These are phyloP conservation scores for Pharnaceum exiguum DNA, from an alignment of 148 eudicot species.

Conservation along the genomic window DNA sequence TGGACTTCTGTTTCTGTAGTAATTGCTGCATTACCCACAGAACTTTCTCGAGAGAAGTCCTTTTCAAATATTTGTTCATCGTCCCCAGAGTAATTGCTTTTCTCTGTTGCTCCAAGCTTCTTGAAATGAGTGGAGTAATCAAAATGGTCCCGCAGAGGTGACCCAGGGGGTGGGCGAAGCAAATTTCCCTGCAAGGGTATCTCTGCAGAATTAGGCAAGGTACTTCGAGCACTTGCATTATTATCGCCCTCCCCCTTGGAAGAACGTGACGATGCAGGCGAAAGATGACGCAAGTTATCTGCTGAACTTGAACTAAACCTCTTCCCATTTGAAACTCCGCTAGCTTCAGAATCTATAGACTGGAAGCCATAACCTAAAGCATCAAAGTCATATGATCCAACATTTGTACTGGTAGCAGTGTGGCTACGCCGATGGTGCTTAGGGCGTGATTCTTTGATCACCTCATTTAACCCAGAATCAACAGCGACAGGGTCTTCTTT, in stretches of 20 bases:
- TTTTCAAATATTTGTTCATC: slow-evolving; percentile 28
- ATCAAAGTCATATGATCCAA: slow-evolving; percentile 46
- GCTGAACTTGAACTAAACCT: slow-evolving; percentile 26
- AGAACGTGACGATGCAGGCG: slow-evolving; percentile 38
- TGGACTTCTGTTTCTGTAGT: slow-evolving; percentile 47
- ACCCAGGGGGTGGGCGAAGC: slow-evolving; percentile 31
- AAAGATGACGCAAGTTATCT: slow-evolving; percentile 24
- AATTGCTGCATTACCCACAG: slow-evolving; percentile 25
- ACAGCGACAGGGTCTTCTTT: slow-evolving; percentile 15
- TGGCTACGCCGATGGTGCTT: slow-evolving; percentile 10
- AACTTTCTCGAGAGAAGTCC: slow-evolving; percentile 24
- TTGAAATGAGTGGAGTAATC: slow-evolving; percentile 25
- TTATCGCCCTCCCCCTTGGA: slow-evolving; percentile 39
- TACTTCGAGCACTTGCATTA: slow-evolving; percentile 18
- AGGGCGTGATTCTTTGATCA: slow-evolving; percentile 9
- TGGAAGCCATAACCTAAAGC: slow-evolving; percentile 29
- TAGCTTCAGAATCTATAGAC: slow-evolving; percentile 31
- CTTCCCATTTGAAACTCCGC: slow-evolving; percentile 20
- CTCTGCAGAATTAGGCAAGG: slow-evolving; percentile 22
- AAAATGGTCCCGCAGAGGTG: slow-evolving; percentile 31
- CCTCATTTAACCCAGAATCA: slow-evolving; percentile 15
- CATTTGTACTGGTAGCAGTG: slow-evolving; percentile 23
- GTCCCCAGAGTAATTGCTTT: slow-evolving; percentile 19
- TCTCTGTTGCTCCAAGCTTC: slow-evolving; percentile 21
- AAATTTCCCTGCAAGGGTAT: slow-evolving; percentile 18